Evolutionary conservation across 1,284 basidiomycete genomes (phyloP).

Genomic region (Sporisorium iseilematis-ciliati): DNA sequence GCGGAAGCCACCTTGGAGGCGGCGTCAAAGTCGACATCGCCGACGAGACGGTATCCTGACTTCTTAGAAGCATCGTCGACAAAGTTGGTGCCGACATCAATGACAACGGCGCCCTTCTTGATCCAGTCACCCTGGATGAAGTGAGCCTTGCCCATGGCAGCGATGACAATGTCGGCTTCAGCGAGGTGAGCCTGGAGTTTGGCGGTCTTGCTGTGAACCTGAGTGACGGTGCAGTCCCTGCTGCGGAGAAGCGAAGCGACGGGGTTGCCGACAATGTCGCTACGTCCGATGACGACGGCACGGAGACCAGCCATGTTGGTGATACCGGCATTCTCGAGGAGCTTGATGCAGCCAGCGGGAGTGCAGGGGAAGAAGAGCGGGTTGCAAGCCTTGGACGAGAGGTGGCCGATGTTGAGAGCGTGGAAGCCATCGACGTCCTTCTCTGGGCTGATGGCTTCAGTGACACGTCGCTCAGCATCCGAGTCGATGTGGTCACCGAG

Average conservation of each 20-base stretch:
- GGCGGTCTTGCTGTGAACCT: slow-evolving; percentile 91
- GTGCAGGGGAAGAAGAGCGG: slow-evolving; percentile 97
- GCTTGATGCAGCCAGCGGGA: slow-evolving; percentile 89
- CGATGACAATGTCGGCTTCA: slow-evolving; percentile 89
- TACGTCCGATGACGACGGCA: slow-evolving; percentile 93
- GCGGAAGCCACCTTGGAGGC: slow-evolving; percentile 83
- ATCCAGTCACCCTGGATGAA: slow-evolving; percentile 94
- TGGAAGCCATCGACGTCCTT: slow-evolving; percentile 99
- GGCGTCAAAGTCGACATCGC: slow-evolving; percentile 89
- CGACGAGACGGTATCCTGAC: slow-evolving; percentile 93
- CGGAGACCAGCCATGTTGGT: slow-evolving; percentile 73
- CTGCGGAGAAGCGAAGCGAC: slow-evolving; percentile 90
- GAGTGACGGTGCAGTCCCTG: slow-evolving; percentile 94
- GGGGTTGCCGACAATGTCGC: slow-evolving; percentile 97
- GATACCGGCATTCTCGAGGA: slow-evolving; percentile 87
- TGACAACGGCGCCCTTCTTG: slow-evolving; percentile 82
- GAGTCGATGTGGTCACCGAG: slow-evolving; percentile 85
- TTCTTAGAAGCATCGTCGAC: slow-evolving; percentile 87
- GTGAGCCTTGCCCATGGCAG: slow-evolving; percentile 91
- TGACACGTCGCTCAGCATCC: slow-evolving; percentile 89
- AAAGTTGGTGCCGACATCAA: slow-evolving; percentile 92
- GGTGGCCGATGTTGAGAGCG: slow-evolving; percentile 97
- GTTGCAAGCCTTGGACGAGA: slow-evolving; percentile 88
- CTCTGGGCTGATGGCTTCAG: slow-evolving; percentile 90
- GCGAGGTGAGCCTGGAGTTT: slow-evolving; percentile 80